Conservation (phyloP, 192 early-diverging fungal genomes). For the Phlyctochytrium planicorne region DNA sequence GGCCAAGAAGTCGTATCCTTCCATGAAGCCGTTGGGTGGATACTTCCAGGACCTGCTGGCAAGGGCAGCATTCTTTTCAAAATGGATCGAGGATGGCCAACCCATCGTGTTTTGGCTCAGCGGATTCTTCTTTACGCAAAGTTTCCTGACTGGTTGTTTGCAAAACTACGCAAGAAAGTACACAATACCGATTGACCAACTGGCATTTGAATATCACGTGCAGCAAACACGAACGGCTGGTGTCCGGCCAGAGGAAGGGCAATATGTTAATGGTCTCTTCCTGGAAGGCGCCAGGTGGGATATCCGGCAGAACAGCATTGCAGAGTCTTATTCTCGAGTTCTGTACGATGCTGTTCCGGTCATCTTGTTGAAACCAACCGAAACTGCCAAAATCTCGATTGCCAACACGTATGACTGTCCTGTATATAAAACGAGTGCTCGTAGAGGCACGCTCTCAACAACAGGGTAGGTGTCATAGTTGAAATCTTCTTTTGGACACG, state of each 20-base stretch:
- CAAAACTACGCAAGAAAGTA: conserved; percentile 61
- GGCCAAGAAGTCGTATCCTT: conserved; percentile 60
- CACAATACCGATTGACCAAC: conserved; percentile 61
- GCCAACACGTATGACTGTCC: conserved; percentile 57
- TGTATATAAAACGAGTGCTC: conserved; percentile 59
- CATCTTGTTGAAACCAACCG: conserved; percentile 59
- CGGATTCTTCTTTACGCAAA: conserved; percentile 67
- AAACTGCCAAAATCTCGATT: conserved; percentile 41
- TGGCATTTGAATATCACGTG: conserved; percentile 55
- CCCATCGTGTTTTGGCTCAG: conserved; percentile 65
- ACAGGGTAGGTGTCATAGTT: conserved; percentile 46
- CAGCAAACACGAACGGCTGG: conserved; percentile 49
- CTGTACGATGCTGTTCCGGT: conserved; percentile 57
- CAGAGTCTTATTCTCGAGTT: conserved; percentile 51
- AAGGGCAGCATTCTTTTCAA: conserved; percentile 50
- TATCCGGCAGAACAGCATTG: conserved; percentile 50
- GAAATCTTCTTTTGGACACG: background rate
- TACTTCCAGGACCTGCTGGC: conserved; percentile 55
- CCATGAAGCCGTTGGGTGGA: conserved; percentile 54
- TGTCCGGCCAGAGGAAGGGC: conserved; percentile 61
- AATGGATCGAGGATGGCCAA: conserved; percentile 58
- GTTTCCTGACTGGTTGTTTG: conserved; percentile 57
- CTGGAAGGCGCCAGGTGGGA: conserved; percentile 65
- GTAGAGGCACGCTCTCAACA: conserved; percentile 56
- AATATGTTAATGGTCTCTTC: conserved; percentile 61